A percentile compares a stretch with the other conserved stretches of the same genome.
Conservation (phyloP, 257 asterid species). For the Coffea eugenioides region DNA sequence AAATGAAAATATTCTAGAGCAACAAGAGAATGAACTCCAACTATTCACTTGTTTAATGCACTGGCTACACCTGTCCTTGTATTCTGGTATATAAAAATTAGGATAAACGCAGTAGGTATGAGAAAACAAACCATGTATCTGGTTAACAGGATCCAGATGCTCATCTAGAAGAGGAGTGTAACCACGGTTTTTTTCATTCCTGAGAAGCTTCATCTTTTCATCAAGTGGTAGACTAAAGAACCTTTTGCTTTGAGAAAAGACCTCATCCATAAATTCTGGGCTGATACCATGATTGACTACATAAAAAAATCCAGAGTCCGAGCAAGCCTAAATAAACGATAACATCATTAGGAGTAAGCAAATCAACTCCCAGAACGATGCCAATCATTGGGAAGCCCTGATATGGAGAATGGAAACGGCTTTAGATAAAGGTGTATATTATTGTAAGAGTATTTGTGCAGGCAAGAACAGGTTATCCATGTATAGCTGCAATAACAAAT, state of each 20-base stretch:
- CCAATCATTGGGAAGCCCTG: background rate
- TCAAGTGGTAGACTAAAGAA: conserved; percentile 60
- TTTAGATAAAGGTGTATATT: too few relatives aligned
- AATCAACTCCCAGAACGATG: background rate
- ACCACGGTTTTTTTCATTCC: conserved; percentile 75
- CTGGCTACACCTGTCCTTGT: background rate
- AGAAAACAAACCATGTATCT: conserved; percentile 56
- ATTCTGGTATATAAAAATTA: too few relatives aligned
- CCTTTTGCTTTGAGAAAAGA: conserved; percentile 71
- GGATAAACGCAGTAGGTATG: background rate
- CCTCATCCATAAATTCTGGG: conserved; percentile 68
- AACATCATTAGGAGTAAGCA: conserved; percentile 2
- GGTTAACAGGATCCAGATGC: conserved; percentile 65
- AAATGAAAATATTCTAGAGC: background rate
- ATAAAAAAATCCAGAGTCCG: conserved; percentile 87
- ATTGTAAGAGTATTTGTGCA: too few relatives aligned
- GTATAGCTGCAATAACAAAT: too few relatives aligned
- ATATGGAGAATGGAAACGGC: too few relatives aligned
- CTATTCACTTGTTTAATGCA: background rate
- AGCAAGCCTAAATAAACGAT: conserved; percentile 64
- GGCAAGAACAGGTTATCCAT: too few relatives aligned
- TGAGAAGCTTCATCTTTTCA: conserved; percentile 81
- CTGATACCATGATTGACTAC: conserved; percentile 81
- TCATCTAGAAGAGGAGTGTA: conserved; percentile 87
- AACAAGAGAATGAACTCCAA: background rate